Evolutionary conservation across 179 eudicot genomes (phyloP).

Genomic region (Silene noctiflora): DNA sequence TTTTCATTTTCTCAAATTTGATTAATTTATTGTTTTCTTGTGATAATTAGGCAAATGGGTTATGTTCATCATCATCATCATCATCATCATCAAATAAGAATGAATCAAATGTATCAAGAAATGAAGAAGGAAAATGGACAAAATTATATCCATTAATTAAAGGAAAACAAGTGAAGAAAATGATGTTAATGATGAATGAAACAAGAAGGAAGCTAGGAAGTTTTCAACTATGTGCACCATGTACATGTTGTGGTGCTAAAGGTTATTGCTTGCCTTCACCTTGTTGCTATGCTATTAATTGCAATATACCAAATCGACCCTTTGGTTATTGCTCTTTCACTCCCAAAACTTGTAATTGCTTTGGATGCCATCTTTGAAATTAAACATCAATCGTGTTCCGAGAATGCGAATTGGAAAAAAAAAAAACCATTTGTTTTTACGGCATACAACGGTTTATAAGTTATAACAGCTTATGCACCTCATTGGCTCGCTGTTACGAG

Average conservation of each 20-base stretch:
- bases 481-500: no score
- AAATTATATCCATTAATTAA: slow-evolving; percentile 42
- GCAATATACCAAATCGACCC: slow-evolving; percentile 95
- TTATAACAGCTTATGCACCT: no score
- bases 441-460: no score
- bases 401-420: no score
- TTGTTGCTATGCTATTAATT: slow-evolving; percentile 92
- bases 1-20: slow-evolving; percentile 1
- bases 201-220: slow-evolving; percentile 64
- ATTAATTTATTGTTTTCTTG: not conserved
- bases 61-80: slow-evolving; percentile 33
- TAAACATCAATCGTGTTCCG: not conserved
- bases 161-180: slow-evolving; percentile 32
- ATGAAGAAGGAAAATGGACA: slow-evolving; percentile 26
- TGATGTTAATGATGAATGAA: slow-evolving; percentile 55
- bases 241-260: slow-evolving; percentile 79
- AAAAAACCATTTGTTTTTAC: no score
- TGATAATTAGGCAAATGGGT: slow-evolving; percentile 38
- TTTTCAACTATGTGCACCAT: slow-evolving; percentile 80
- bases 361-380: slow-evolving; percentile 59
- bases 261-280: slow-evolving; percentile 78
- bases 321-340: slow-evolving; percentile 90
- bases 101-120: slow-evolving; percentile 14
- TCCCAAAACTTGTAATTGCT: slow-evolving; percentile 82
- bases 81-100: slow-evolving; percentile 27